Evolutionary conservation across 2,329 filamentous ascomycete genomes (phyloP), one percentile per base, ranked within the genome.

Genomic region (Zymoseptoria tritici): DNA sequence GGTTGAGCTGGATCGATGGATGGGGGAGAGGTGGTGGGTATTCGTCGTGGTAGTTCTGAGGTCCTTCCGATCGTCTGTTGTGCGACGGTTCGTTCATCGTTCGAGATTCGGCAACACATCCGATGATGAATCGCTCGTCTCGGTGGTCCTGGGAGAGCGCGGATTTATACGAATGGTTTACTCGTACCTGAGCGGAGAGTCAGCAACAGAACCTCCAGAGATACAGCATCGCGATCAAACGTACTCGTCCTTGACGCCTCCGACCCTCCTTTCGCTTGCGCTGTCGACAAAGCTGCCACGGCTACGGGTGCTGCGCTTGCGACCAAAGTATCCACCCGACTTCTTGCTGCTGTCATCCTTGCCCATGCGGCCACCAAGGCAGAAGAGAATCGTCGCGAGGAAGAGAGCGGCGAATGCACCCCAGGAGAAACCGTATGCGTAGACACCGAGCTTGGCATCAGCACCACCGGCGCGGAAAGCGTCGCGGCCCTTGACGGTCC

Each of bases 361-460:
- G 56, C 79, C 76, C 49, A 83, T 77, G 26, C 73, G 71, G 49
- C 83, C 82, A 56, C 85, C 85, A 31, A 85, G 57, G 73, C 82
- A 88, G 77, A 91, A 90, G 60, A 91, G 76, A 29, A 90, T 66
- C 3, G 82, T 83, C 16, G 87, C 82, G 64, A 92, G 73, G 65
- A 90, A 76, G 67, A 90, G 82, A 57, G 82, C 81, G 9, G 82
- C 83, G 75, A 85, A 85, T 1, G 88, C 82, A 16, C 81, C 85
- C 90, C 90, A 94, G 63, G 85, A 85, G 77, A 91, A 93, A 52
- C 83, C 90, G 70, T 90, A 90, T 20, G 85, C 87, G 69, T 87
- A 89, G 31, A 69, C 70, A 57, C 90, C 90, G 46, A 94, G 72
- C 9, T 72, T 73, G 29, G 90, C 87, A 19, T 73, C 70, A 57